phyloP scores from a whole-genome alignment of 2,329 filamentous ascomycete genomes.

The Fusarium odoratissimum region DNA sequence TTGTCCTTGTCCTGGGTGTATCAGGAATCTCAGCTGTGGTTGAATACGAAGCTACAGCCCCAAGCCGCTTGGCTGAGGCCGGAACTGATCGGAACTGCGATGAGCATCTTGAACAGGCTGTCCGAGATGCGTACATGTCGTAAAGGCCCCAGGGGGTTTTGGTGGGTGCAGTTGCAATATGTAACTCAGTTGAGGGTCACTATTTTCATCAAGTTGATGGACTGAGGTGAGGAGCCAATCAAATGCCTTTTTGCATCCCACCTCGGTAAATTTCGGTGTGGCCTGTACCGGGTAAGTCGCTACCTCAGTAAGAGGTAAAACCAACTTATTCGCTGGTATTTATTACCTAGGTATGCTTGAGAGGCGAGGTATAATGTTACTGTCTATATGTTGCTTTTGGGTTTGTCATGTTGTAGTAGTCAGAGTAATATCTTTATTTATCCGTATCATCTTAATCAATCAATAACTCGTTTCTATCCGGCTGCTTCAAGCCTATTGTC shows the following conservation, averaged over 20 bases:
- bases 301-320: background rate
- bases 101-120: constrained; percentile 52
- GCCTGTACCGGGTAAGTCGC: background rate
- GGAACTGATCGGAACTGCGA: constrained; percentile 42
- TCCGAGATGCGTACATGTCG: constrained; percentile 51
- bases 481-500: background rate
- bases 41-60: constrained; percentile 40
- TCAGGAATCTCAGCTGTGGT: constrained; percentile 34
- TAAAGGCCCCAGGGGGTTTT: constrained; percentile 12
- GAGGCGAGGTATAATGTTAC: background rate
- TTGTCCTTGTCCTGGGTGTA: constrained; percentile 7
- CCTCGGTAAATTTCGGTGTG: constrained; percentile 36
- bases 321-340: background rate
- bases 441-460: background rate
- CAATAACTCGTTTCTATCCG: background rate
- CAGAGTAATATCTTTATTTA: background rate
- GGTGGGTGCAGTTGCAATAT: constrained; percentile 11
- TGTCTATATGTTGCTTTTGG: background rate
- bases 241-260: background rate
- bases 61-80: constrained; percentile 31
- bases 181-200: constrained; percentile 20
- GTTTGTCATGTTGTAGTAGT: no score
- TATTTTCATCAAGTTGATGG: constrained; percentile 37
- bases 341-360: background rate
- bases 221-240: constrained; percentile 39